Evolutionary conservation across 768 basidiomycete species (phyloP).

Genomic region (Auricularia heimuer): DNA sequence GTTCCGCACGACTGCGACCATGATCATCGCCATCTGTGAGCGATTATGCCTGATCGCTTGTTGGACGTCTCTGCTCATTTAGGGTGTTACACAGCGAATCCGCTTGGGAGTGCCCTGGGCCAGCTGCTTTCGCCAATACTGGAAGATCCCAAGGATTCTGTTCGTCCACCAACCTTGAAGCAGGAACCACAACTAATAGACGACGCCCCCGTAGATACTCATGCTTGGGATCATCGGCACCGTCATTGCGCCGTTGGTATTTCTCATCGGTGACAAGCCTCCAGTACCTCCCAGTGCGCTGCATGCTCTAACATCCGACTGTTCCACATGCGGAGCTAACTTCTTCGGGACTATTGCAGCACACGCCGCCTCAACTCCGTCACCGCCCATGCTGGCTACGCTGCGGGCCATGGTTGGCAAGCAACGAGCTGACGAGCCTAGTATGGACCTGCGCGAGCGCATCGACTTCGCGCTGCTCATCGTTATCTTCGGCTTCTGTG

Average conservation of each 20-base stretch:
- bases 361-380: conserved; percentile 14
- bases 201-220: conserved; percentile 38
- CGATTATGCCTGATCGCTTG: conserved; percentile 16
- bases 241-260: conserved; percentile 43
- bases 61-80: conserved; percentile 22
- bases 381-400: conserved; percentile 12
- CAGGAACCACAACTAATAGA: conserved; percentile 1
- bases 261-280: conserved; percentile 52
- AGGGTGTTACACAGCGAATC: conserved; percentile 39
- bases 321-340: not conserved
- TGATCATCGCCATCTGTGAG: conserved; percentile 40
- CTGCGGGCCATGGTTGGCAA: conserved; percentile 14
- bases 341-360: conserved; percentile 9
- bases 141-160: conserved; percentile 45
- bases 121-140: conserved; percentile 63
- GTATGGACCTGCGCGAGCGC: conserved; percentile 58
- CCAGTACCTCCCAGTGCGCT: conserved; percentile 69
- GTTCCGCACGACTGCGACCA: conserved; percentile 72
- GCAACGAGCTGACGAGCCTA: conserved; percentile 28
- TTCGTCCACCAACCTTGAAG: conserved; percentile 22
- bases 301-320: not conserved
- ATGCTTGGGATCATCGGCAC: conserved; percentile 64
- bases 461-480: conserved; percentile 57
- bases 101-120: conserved; percentile 61
- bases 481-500: conserved; percentile 52